Evolutionary conservation across 2,329 filamentous ascomycete species (phyloP).

Genomic region (Tolypocladium album): DNA sequence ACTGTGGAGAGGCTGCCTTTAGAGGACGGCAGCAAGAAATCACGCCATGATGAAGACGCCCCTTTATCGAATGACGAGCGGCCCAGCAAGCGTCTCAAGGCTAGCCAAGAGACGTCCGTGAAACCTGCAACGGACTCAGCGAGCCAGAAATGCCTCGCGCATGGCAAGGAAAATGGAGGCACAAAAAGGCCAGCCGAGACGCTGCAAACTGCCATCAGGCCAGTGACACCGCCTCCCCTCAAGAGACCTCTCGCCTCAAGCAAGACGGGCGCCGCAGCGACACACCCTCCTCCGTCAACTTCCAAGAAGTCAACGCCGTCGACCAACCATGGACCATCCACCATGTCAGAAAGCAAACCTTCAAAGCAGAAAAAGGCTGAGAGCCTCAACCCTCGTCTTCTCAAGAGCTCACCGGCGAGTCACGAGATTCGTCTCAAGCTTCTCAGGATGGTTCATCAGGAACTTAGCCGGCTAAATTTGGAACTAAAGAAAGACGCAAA

Average conservation of each 20-base stretch:
- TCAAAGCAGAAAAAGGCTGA: conserved; percentile 27
- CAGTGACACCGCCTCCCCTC: conserved; percentile 23
- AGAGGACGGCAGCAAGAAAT: not conserved
- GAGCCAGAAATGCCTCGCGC: not conserved
- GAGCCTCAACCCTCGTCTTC: conserved; percentile 55
- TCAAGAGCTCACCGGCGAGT: conserved; percentile 45
- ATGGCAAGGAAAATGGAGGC: not conserved
- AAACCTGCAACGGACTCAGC: not conserved
- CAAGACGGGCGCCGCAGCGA: not conserved
- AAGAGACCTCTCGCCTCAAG: not conserved
- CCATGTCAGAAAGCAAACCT: not conserved
- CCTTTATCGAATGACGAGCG: conserved; percentile 13
- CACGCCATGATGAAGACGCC: not conserved
- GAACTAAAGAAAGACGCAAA: conserved; percentile 43
- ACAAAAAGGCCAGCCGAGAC: not conserved
- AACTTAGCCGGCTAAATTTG: conserved; percentile 57
- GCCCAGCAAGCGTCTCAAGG: conserved; percentile 19
- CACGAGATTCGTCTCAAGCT: conserved; percentile 46
- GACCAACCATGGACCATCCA: not conserved
- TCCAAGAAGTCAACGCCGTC: conserved; percentile 5
- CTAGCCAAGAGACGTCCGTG: conserved; percentile 5
- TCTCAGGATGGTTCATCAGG: conserved; percentile 52
- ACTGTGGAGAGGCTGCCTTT: conserved; percentile 4
- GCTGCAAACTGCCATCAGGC: conserved; percentile 12
- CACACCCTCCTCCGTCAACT: not conserved